Percentiles rank a stretch among this genome's conserved stretches.
These are phyloP conservation scores for Coemansia sp. DNA, from an alignment of 192 early-diverging fungal genomes.

Conservation along the genomic window DNA sequence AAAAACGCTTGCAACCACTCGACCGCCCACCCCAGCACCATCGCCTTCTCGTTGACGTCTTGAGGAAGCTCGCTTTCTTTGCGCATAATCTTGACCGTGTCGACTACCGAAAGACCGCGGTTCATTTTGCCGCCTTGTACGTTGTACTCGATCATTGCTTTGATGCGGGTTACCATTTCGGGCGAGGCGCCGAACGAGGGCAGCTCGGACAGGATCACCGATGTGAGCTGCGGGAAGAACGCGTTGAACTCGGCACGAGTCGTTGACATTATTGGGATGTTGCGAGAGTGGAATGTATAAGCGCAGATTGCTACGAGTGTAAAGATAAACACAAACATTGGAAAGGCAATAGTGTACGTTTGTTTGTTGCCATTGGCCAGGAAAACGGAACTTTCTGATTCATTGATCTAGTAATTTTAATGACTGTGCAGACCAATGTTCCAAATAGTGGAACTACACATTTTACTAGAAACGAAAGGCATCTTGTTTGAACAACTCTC, in stretches of 20 bases:
- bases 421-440: too few relatives aligned
- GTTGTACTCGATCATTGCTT: slow-evolving; percentile 64
- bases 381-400: too few relatives aligned
- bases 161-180: slow-evolving; percentile 67
- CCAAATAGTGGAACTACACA: too few relatives aligned
- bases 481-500: too few relatives aligned
- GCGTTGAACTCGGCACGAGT: slow-evolving; percentile 63
- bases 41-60: slow-evolving; percentile 83
- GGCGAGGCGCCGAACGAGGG: slow-evolving; percentile 66
- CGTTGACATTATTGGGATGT: slow-evolving; percentile 29
- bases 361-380: too few relatives aligned
- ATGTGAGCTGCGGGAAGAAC: slow-evolving; percentile 70
- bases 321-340: too few relatives aligned
- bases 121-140: slow-evolving; percentile 90
- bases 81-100: slow-evolving; percentile 80
- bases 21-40: slow-evolving; percentile 92
- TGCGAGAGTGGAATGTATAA: too few relatives aligned
- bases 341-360: too few relatives aligned
- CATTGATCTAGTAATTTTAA: too few relatives aligned
- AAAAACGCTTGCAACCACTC: slow-evolving; percentile 99
- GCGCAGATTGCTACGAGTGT: too few relatives aligned
- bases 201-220: slow-evolving; percentile 75
- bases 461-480: too few relatives aligned
- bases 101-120: slow-evolving; percentile 93
- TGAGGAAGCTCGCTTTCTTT: slow-evolving; percentile 64